A percentile compares a stretch with the other conserved stretches of the same genome.
phyloP scores from a whole-genome alignment of 768 basidiomycete genomes.

The Rhodotorula toruloides region DNA sequence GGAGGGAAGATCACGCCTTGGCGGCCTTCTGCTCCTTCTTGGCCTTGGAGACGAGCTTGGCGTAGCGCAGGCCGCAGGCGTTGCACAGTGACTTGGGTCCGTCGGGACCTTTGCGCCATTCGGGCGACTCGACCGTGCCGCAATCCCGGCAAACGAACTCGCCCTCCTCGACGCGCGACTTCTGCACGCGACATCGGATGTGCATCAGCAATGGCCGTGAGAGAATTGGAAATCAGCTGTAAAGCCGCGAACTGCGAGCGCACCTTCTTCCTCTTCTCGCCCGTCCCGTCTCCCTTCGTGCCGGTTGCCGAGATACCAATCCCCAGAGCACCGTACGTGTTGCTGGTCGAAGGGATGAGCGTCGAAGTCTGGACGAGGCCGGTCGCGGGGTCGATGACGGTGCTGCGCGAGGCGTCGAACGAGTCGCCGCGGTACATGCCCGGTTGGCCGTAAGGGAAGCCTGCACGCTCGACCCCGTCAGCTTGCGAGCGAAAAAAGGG shows the following conservation, averaged over 20 bases:
- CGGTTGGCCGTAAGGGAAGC: conserved; percentile 19
- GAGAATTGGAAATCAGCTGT: too few species aligned
- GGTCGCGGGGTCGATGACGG: conserved; percentile 35
- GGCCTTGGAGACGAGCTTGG: conserved; percentile 37
- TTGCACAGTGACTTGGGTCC: conserved; percentile 98
- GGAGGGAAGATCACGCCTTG: too few species aligned
- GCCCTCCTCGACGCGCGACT: conserved; percentile 37
- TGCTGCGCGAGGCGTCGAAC: neutral
- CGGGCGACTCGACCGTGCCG: conserved; percentile 91
- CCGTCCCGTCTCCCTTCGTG: conserved; percentile 26
- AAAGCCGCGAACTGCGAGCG: neutral
- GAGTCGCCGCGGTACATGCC: conserved; percentile 26
- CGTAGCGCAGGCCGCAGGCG: conserved; percentile 60
- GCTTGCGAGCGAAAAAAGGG: neutral
- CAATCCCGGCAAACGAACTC: conserved; percentile 53
- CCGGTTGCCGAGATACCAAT: conserved; percentile 38
- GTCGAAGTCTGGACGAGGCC: conserved; percentile 31
- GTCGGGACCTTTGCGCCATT: conserved; percentile 93
- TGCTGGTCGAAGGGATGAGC: conserved; percentile 35
- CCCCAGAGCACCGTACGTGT: conserved; percentile 42
- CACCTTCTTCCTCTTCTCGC: conserved; percentile 41
- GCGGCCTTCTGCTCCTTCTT: conserved; percentile 26
- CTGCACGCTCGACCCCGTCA: neutral
- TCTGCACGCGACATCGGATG: neutral
- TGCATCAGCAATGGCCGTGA: too few species aligned